phyloP scores from a whole-genome alignment of 306 rosid genomes.

The Malus asiatica region DNA sequence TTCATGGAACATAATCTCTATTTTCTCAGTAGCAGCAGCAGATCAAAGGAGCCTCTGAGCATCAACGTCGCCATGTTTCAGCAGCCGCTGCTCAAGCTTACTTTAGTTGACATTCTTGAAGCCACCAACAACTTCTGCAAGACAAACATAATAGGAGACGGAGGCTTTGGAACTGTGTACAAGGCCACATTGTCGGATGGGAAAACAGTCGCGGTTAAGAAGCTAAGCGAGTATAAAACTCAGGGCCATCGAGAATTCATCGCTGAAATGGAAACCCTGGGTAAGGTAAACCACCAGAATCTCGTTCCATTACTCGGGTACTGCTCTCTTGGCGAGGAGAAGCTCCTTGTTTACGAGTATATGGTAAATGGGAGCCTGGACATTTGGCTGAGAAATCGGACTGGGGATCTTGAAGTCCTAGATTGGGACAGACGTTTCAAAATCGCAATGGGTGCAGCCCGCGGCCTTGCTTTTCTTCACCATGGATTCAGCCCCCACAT shows the following conservation, averaged over 20 bases:
- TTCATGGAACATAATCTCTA: constrained; percentile 68
- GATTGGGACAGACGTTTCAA: constrained; percentile 79
- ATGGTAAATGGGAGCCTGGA: constrained; percentile 97
- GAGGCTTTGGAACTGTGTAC: constrained; percentile 97
- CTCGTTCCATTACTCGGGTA: constrained; percentile 86
- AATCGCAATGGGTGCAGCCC: constrained; percentile 67
- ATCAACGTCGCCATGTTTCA: constrained; percentile 89
- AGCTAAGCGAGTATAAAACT: constrained; percentile 85
- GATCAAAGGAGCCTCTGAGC: constrained; percentile 90
- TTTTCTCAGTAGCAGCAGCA: constrained; percentile 82
- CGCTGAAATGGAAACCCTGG: constrained; percentile 98
- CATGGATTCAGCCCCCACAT: constrained; percentile 90
- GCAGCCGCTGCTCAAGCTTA: constrained; percentile 86
- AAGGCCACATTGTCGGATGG: constrained; percentile 78
- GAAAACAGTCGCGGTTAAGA: constrained; percentile 83
- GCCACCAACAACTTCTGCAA: constrained; percentile 97
- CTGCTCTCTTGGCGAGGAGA: constrained; percentile 86
- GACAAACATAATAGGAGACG: constrained; percentile 91
- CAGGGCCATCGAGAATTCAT: constrained; percentile 92
- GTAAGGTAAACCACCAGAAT: constrained; percentile 90
- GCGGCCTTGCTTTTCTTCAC: constrained; percentile 89
- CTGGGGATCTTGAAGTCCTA: constrained; percentile 74
- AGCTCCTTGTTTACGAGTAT: constrained; percentile 90
- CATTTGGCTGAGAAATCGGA: constrained; percentile 82
- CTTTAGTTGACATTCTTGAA: constrained; percentile 61